Conservation (phyloP, 306 rosid species). For the Cucumis cinereus region DNA sequence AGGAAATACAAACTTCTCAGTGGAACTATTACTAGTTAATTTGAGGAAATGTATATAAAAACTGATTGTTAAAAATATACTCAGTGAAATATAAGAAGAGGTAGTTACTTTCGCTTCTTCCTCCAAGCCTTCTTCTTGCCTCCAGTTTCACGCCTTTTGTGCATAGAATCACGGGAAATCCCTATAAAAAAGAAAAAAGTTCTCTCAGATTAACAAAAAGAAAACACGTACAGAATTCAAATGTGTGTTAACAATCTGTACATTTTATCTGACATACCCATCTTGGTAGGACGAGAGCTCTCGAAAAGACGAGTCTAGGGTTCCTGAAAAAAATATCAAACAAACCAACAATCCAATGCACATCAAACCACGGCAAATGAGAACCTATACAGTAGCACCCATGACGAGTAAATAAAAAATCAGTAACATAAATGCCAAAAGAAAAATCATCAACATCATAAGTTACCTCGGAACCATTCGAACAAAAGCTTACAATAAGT, state of each 20-base stretch:
- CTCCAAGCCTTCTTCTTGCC: slow-evolving; percentile 8
- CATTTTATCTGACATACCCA: neutral
- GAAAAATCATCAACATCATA: neutral
- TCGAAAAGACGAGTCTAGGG: neutral
- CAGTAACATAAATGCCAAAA: neutral
- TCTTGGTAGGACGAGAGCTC: neutral
- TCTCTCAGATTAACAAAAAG: neutral
- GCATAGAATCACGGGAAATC: slow-evolving; percentile 7
- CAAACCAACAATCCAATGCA: too few species aligned
- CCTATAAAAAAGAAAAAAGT: neutral
- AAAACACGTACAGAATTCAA: neutral
- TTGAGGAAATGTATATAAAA: neutral
- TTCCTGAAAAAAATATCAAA: neutral
- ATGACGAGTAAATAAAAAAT: too few species aligned
- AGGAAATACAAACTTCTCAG: neutral
- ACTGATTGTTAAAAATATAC: neutral
- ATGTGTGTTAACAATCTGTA: neutral
- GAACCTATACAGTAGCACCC: too few species aligned
- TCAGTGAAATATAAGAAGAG: neutral
- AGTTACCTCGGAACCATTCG: neutral
- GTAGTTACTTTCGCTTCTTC: slow-evolving; percentile 1
- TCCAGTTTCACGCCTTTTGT: slow-evolving; percentile 2
- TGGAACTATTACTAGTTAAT: neutral
- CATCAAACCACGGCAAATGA: too few species aligned
- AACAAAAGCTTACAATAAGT: neutral